Conservation (phyloP, 2,329 filamentous ascomycete species). For the Domatiomyces catenatus region DNA sequence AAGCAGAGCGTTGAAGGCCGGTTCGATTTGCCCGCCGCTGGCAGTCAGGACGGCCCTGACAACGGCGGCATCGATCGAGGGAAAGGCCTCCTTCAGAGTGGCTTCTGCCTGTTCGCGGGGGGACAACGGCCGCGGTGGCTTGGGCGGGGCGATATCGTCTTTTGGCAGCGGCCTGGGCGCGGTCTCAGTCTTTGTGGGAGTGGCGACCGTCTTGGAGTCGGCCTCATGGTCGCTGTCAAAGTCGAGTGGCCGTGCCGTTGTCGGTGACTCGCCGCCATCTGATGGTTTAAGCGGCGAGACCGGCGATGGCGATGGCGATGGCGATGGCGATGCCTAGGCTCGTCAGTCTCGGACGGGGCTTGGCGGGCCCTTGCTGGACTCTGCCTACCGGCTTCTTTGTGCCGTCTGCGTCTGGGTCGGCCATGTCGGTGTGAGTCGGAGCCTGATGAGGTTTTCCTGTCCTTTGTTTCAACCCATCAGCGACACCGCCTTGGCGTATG, state of each 20-base stretch:
- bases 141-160: conserved; percentile 44
- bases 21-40: conserved; percentile 75
- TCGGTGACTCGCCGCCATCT: conserved; percentile 33
- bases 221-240: conserved; percentile 42
- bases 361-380: background rate
- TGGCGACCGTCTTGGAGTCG: conserved; percentile 17
- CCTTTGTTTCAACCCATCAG: background rate
- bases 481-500: background rate
- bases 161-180: conserved; percentile 17
- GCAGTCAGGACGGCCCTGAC: conserved; percentile 78
- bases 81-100: conserved; percentile 88
- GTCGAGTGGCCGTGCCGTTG: conserved; percentile 40
- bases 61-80: conserved; percentile 60
- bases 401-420: background rate
- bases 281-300: conserved; percentile 16
- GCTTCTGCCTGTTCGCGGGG: conserved; percentile 72
- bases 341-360: conserved; percentile 1
- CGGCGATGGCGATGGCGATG: too few species aligned
- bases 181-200: conserved; percentile 17
- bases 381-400: background rate
- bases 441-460: background rate
- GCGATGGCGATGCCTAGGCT: conserved; percentile 10
- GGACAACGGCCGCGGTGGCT: conserved; percentile 70
- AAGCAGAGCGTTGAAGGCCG: conserved; percentile 86
- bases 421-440: background rate